Evolutionary conservation across 106 monocot species (phyloP).

Genomic region (Gastrodia elata): DNA sequence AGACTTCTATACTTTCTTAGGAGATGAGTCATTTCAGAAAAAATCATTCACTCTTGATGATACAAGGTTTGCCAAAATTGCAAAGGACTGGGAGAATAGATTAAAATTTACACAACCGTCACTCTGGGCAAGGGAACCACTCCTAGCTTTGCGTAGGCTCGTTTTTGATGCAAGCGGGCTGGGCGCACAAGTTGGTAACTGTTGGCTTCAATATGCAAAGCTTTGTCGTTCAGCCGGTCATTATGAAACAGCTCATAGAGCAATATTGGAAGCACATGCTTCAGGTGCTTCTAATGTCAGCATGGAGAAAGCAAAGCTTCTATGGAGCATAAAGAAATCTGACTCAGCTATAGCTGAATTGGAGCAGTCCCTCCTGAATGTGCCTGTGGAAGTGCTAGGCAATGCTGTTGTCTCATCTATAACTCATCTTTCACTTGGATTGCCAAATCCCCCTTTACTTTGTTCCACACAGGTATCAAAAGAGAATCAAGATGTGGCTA

Average conservation of each 20-base stretch:
- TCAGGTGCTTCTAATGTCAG: constrained; percentile 76
- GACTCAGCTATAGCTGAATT: constrained; percentile 93
- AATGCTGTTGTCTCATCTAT: constrained; percentile 51
- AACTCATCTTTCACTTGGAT: constrained; percentile 66
- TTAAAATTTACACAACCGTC: constrained; percentile 82
- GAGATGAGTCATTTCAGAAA: constrained; percentile 66
- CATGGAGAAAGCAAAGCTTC: constrained; percentile 92
- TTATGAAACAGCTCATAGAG: constrained; percentile 88
- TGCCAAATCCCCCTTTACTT: constrained; percentile 52
- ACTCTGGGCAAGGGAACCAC: constrained; percentile 88
- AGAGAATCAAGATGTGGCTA: constrained; percentile 75
- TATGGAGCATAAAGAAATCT: constrained; percentile 77
- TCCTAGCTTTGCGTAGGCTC: constrained; percentile 82
- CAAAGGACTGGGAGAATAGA: constrained; percentile 91
- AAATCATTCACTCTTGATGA: constrained; percentile 52
- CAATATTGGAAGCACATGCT: constrained; percentile 86
- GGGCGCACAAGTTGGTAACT: constrained; percentile 72
- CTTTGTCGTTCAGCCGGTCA: constrained; percentile 93
- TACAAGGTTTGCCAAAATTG: constrained; percentile 47
- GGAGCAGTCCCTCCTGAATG: constrained; percentile 71
- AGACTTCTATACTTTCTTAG: constrained; percentile 66
- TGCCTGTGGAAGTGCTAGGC: constrained; percentile 75
- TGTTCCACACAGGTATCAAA: constrained; percentile 47
- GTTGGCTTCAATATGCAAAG: constrained; percentile 98
- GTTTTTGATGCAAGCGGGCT: constrained; percentile 65